Percentiles rank a stretch among this genome's conserved stretches.
Conservation (phyloP, 805 yeast species). For the Starmera caribaea region DNA sequence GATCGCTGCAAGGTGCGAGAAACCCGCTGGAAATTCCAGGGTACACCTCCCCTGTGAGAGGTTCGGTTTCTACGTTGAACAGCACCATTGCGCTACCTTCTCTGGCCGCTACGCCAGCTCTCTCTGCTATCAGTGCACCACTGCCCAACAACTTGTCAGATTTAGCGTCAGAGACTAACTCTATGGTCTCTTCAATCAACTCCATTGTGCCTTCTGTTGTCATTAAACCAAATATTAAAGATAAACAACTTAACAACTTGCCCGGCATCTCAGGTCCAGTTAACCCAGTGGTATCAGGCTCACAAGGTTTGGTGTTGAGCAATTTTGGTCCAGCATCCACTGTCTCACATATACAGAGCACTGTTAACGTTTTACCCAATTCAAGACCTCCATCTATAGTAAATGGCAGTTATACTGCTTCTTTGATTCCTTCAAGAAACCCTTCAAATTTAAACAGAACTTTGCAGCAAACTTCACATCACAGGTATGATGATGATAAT, state of each 20-base stretch:
- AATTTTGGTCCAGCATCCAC: slow-evolving; percentile 13
- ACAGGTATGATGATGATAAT: slow-evolving; percentile 24
- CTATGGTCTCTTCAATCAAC: not conserved
- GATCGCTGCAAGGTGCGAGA: no score
- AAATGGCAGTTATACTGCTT: slow-evolving; percentile 3
- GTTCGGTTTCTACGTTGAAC: no score
- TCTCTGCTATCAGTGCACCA: no score
- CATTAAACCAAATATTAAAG: not conserved
- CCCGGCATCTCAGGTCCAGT: not conserved
- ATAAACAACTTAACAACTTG: not conserved
- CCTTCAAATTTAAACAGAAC: slow-evolving; percentile 1
- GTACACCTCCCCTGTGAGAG: no score
- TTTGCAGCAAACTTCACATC: slow-evolving; percentile 9
- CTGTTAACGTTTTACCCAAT: slow-evolving; percentile 4
- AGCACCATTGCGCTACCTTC: no score
- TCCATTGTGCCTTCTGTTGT: slow-evolving; percentile 1
- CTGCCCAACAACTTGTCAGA: no score
- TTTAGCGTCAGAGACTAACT: no score
- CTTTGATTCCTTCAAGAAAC: slow-evolving; percentile 6
- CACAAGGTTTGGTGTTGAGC: slow-evolving; percentile 13
- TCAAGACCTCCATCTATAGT: slow-evolving; percentile 14
- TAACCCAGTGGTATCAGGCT: slow-evolving; percentile 11
- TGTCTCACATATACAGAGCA: slow-evolving; percentile 10
- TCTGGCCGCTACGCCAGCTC: no score
- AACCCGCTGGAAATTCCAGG: no score